phyloP scores from a whole-genome alignment of 257 asterid species.

The Capsicum baccatum region DNA sequence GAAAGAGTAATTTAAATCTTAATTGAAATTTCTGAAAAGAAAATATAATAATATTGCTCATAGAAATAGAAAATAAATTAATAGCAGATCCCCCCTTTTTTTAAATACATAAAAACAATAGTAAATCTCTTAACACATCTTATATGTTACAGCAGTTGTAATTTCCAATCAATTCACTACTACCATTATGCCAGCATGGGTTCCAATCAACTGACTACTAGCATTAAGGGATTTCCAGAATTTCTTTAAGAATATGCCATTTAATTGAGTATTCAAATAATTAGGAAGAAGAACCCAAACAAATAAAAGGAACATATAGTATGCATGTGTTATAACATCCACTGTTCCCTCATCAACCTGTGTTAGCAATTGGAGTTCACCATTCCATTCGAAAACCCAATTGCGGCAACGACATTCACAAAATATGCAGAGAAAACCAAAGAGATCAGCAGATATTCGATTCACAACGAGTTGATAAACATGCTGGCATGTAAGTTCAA shows the following conservation, averaged over 20 bases:
- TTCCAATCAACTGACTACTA: constrained; percentile 13
- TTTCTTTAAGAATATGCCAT: not conserved
- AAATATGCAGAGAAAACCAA: not conserved
- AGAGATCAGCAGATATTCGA: not conserved
- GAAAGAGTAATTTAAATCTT: constrained; percentile 15
- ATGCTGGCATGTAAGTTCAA: not conserved
- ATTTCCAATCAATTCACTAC: not conserved
- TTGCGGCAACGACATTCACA: not conserved
- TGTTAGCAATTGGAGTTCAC: constrained; percentile 12
- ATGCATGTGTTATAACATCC: constrained; percentile 19
- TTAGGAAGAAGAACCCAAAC: not conserved
- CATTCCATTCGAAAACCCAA: constrained; percentile 3
- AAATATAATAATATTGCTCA: not conserved
- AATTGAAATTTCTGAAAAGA: constrained; percentile 12
- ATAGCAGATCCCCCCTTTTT: not conserved
- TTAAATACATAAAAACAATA: not conserved
- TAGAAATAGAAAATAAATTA: not conserved
- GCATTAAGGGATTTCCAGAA: constrained; percentile 19
- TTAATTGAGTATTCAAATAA: constrained; percentile 15
- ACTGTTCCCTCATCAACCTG: constrained; percentile 17
- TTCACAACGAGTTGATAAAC: constrained; percentile 6
- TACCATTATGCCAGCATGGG: not conserved
- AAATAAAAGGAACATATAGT: not conserved
- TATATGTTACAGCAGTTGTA: not conserved
- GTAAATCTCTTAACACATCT: not conserved